A percentile compares a stretch with the other conserved stretches of the same genome.
phyloP scores from a whole-genome alignment of 2,329 filamentous ascomycete genomes.

The Talaromyces sp. region DNA sequence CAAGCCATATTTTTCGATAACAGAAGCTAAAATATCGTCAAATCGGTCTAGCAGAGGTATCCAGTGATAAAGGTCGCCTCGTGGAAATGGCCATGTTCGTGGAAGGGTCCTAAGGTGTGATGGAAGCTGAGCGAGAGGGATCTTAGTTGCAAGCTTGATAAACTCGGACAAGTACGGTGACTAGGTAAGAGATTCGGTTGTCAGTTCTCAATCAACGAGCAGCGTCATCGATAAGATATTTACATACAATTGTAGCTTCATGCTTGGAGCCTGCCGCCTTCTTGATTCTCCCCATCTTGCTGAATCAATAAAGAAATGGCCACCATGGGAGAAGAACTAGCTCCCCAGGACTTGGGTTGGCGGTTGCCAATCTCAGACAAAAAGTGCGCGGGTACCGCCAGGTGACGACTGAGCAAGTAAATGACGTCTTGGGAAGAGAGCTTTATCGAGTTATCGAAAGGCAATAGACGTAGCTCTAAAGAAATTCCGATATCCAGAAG shows the following conservation, averaged over 20 bases:
- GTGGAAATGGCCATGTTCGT: conserved; percentile 86
- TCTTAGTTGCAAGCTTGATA: conserved; percentile 60
- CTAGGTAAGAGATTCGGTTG: conserved; percentile 43
- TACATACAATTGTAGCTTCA: conserved; percentile 47
- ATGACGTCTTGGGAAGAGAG: conserved; percentile 12
- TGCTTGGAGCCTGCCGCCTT: conserved; percentile 49
- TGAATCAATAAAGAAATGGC: conserved; percentile 29
- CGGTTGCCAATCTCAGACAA: conserved; percentile 1
- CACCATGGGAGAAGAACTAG: conserved; percentile 36
- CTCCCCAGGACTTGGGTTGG: conserved; percentile 23
- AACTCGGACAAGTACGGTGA: conserved; percentile 84
- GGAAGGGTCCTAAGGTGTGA: conserved; percentile 74
- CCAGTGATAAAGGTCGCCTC: conserved; percentile 97
- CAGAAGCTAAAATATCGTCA: conserved; percentile 77
- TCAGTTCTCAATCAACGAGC: conserved; percentile 37
- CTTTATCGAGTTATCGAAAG: not conserved
- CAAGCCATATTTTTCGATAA: conserved; percentile 75
- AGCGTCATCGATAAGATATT: conserved; percentile 3
- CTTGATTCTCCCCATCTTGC: conserved; percentile 50
- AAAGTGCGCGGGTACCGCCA: not conserved
- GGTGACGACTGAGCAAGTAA: conserved; percentile 1
- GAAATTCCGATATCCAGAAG: not conserved
- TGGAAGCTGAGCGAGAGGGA: conserved; percentile 69
- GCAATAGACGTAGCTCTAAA: not conserved
- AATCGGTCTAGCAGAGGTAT: conserved; percentile 91